Percentiles rank a stretch among this genome's conserved stretches.
These are phyloP conservation scores for Huiozyma sinensis DNA, from an alignment of 805 yeast genomes.

Conservation along the genomic window DNA sequence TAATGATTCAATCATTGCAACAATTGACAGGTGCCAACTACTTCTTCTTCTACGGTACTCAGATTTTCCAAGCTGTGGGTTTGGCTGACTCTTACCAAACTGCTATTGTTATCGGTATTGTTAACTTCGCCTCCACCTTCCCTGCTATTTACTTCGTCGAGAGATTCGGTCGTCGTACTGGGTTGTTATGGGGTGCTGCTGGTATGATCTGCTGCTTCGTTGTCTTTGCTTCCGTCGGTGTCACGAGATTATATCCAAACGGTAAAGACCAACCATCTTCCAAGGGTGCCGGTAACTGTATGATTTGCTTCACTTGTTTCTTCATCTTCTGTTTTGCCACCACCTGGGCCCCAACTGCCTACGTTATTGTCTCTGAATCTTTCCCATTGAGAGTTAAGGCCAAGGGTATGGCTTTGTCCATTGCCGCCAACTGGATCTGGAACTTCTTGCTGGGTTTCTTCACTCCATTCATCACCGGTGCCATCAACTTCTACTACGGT, in stretches of 20 bases:
- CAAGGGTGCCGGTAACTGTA: slow-evolving; percentile 51
- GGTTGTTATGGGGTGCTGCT: slow-evolving; percentile 38
- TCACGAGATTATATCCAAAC: slow-evolving; percentile 31
- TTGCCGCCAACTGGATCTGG: slow-evolving; percentile 54
- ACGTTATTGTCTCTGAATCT: slow-evolving; percentile 53
- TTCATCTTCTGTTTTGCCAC: slow-evolving; percentile 63
- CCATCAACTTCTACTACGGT: slow-evolving; percentile 58
- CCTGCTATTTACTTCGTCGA: slow-evolving; percentile 41
- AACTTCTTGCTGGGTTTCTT: slow-evolving; percentile 53
- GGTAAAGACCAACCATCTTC: slow-evolving; percentile 33
- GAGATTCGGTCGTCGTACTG: slow-evolving; percentile 42
- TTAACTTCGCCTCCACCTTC: slow-evolving; percentile 48
- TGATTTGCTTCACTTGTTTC: slow-evolving; percentile 61
- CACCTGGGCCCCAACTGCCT: slow-evolving; percentile 64
- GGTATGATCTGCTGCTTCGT: slow-evolving; percentile 38
- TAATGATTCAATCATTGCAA: slow-evolving; percentile 47
- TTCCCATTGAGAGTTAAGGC: slow-evolving; percentile 63
- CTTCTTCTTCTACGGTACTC: slow-evolving; percentile 58
- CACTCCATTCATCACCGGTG: slow-evolving; percentile 54
- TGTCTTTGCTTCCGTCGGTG: slow-evolving; percentile 52
- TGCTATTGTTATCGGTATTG: slow-evolving; percentile 47
- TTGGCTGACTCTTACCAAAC: slow-evolving; percentile 47
- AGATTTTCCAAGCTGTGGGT: slow-evolving; percentile 52
- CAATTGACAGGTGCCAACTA: slow-evolving; percentile 49
- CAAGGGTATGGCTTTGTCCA: slow-evolving; percentile 43